phyloP scores from a whole-genome alignment of 352 stramenopile species.

The Pythium aquatile region DNA sequence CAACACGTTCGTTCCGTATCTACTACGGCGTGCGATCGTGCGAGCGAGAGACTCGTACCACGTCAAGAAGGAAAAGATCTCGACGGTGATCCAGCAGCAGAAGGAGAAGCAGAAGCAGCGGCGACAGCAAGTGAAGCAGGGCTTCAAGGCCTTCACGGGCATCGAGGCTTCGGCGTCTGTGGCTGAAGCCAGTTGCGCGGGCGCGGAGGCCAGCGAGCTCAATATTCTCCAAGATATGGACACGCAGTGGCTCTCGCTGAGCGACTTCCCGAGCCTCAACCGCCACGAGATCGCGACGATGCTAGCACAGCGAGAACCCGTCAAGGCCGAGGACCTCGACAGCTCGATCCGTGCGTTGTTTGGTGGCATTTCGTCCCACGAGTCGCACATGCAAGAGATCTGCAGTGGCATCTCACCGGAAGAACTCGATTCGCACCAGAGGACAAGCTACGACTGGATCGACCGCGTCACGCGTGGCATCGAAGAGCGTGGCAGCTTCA shows the following conservation, averaged over 20 bases:
- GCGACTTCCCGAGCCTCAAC: slow-evolving; percentile 23
- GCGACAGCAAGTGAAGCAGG: not conserved
- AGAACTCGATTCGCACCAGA: slow-evolving; percentile 47
- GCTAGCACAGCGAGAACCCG: slow-evolving; percentile 41
- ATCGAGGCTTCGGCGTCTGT: slow-evolving; percentile 8
- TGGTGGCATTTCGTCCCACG: slow-evolving; percentile 39
- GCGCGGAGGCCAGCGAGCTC: not conserved
- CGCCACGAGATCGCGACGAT: slow-evolving; percentile 32
- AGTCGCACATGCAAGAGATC: slow-evolving; percentile 53
- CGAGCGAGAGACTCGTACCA: slow-evolving; percentile 51
- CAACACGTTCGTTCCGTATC: slow-evolving; percentile 62
- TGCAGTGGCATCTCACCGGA: slow-evolving; percentile 35
- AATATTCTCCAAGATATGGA: slow-evolving; percentile 17
- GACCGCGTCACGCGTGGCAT: slow-evolving; percentile 47
- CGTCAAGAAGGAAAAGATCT: slow-evolving; percentile 48
- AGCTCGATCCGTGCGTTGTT: slow-evolving; percentile 38
- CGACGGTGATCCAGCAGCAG: slow-evolving; percentile 18
- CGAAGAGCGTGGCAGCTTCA: slow-evolving; percentile 33
- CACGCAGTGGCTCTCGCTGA: slow-evolving; percentile 34
- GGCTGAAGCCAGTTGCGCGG: not conserved
- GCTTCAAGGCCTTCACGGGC: not conserved
- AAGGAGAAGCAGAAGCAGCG: slow-evolving; percentile 1
- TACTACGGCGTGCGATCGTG: slow-evolving; percentile 49
- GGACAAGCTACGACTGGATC: slow-evolving; percentile 59
- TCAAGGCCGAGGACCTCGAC: slow-evolving; percentile 40